Conservation (phyloP, 345 rosid genomes). For the Geranium rotundifolium region DNA sequence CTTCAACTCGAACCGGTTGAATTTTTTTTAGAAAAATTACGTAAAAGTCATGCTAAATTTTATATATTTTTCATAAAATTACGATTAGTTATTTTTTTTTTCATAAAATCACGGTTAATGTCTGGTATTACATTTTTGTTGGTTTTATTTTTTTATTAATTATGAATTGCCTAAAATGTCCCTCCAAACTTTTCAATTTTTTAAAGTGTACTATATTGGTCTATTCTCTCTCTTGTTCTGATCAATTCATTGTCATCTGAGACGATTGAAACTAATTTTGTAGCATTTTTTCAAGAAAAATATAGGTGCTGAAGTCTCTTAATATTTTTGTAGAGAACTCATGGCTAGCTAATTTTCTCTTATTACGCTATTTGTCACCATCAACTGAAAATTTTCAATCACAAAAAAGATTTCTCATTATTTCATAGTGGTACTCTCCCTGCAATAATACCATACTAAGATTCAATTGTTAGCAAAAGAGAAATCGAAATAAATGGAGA, state of each 20-base stretch:
- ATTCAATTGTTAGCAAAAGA: background rate
- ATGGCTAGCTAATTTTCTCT: slow-evolving; percentile 30
- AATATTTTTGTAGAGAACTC: slow-evolving; percentile 31
- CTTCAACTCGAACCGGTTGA: too few relatives aligned
- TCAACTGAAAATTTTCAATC: slow-evolving; percentile 32
- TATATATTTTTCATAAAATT: too few relatives aligned
- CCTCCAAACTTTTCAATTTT: too few relatives aligned
- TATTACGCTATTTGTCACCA: slow-evolving; percentile 33
- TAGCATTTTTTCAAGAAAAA: slow-evolving; percentile 23
- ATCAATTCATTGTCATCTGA: slow-evolving; percentile 16
- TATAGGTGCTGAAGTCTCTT: slow-evolving; percentile 24
- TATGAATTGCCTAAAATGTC: too few relatives aligned
- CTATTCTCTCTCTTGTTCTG: too few relatives aligned
- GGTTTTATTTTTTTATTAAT: too few relatives aligned
- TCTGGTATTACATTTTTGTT: too few relatives aligned
- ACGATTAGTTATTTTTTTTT: too few relatives aligned
- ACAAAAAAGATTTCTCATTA: slow-evolving; percentile 34
- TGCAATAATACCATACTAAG: slow-evolving; percentile 9
- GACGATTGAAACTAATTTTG: slow-evolving; percentile 19
- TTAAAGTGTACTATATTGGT: too few relatives aligned
- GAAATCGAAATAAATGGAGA: background rate
- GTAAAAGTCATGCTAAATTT: too few relatives aligned
- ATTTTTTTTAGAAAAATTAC: too few relatives aligned
- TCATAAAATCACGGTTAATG: too few relatives aligned
- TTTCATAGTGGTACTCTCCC: slow-evolving; percentile 20